These are phyloP conservation scores for Sesbania bispinosa DNA, from an alignment of 306 rosid species.

Conservation along the genomic window DNA sequence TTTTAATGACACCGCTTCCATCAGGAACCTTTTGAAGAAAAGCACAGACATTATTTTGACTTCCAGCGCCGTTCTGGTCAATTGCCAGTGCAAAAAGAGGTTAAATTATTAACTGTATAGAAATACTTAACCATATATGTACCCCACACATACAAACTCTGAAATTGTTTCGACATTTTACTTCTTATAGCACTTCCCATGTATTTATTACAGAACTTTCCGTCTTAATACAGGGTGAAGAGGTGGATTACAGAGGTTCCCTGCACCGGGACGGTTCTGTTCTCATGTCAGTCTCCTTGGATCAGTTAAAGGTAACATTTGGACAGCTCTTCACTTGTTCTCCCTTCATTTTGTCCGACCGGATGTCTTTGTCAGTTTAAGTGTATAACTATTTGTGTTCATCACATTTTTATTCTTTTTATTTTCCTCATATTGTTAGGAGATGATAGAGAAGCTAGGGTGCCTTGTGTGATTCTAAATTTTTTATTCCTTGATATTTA, in stretches of 20 bases:
- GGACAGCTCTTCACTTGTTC: conserved; percentile 9
- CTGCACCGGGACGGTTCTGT: conserved; percentile 98
- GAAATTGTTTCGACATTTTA: background rate
- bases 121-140: background rate
- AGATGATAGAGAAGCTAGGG: background rate
- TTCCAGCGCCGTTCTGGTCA: conserved; percentile 97
- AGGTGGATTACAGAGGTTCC: conserved; percentile 90
- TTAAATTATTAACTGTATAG: conserved; percentile 21
- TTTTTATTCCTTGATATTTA: conserved; percentile 16
- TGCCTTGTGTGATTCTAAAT: background rate
- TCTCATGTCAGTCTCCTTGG: conserved; percentile 85
- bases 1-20: conserved; percentile 26
- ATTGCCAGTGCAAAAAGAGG: conserved; percentile 91
- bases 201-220: conserved; percentile 8
- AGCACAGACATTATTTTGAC: conserved; percentile 85
- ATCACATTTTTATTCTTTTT: background rate
- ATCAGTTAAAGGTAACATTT: conserved; percentile 74
- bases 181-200: background rate
- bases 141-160: background rate
- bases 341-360: background rate
- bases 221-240: conserved; percentile 68
- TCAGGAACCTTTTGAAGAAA: conserved; percentile 94
- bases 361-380: background rate
- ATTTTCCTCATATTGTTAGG: background rate
- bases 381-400: conserved; percentile 4